phyloP scores from a whole-genome alignment of 495 filamentous ascomycete species.

The Glarea lozoyensis region DNA sequence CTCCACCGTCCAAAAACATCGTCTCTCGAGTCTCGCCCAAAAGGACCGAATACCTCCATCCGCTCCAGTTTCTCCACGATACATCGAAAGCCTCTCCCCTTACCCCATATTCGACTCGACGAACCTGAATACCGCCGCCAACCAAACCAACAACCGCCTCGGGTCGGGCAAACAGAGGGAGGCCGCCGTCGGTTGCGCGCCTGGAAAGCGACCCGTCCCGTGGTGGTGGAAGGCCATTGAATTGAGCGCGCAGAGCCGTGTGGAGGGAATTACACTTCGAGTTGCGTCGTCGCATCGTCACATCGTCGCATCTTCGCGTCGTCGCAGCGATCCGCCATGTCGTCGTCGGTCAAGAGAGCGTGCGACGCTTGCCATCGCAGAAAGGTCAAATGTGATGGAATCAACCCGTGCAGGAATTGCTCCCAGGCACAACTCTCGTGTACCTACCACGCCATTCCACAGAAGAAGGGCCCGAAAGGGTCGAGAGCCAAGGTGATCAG shows the following conservation, averaged over 20 bases:
- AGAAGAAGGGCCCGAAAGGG: constrained; percentile 82
- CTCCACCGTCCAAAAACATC: neutral
- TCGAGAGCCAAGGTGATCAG: constrained; percentile 74
- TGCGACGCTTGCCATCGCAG: constrained; percentile 79
- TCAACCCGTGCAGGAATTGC: constrained; percentile 66
- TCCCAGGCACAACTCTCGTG: constrained; percentile 57
- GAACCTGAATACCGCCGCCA: neutral
- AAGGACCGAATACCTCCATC: neutral
- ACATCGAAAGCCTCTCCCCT: neutral
- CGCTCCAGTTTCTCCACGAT: neutral
- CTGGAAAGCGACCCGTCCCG: no score
- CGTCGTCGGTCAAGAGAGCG: constrained; percentile 54
- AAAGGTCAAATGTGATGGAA: constrained; percentile 71
- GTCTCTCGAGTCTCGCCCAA: neutral
- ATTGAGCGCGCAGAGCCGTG: no score
- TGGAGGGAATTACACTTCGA: no score
- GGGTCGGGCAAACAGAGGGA: neutral
- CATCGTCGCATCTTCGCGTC: neutral
- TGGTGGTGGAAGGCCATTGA: no score
- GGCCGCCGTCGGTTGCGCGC: neutral
- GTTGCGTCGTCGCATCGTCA: no score
- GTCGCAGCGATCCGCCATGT: constrained; percentile 28
- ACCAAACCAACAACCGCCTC: neutral
- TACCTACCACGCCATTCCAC: constrained; percentile 75
- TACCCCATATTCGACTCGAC: neutral